Evolutionary conservation across 2,329 filamentous ascomycete species (phyloP).

Genomic region (Bipolaris bicolor): DNA sequence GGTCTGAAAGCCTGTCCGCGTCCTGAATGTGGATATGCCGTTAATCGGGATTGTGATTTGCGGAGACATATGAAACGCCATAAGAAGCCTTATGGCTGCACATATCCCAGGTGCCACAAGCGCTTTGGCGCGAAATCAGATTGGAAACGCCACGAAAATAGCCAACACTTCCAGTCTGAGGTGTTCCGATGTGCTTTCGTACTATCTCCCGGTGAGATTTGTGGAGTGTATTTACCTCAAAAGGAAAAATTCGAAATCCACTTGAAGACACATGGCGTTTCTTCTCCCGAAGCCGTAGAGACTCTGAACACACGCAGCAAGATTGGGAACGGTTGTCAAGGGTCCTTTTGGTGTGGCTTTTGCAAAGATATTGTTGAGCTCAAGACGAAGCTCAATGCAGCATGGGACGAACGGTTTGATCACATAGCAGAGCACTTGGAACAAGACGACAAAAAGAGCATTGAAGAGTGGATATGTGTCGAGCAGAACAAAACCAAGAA

Average conservation of each 20-base stretch:
- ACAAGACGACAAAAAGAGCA: slow-evolving; percentile 58
- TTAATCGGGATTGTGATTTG: slow-evolving; percentile 50
- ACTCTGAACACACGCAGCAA: slow-evolving; percentile 60
- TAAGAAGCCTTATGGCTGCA: slow-evolving; percentile 81
- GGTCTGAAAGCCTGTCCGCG: slow-evolving; percentile 25
- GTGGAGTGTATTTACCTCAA: slow-evolving; percentile 65
- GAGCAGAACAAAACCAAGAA: slow-evolving; percentile 48
- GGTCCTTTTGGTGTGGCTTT: slow-evolving; percentile 87
- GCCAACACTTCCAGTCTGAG: slow-evolving; percentile 74
- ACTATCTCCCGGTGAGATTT: slow-evolving; percentile 43
- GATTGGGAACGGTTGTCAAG: slow-evolving; percentile 68
- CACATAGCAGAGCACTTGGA: slow-evolving; percentile 79
- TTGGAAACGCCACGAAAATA: slow-evolving; percentile 89
- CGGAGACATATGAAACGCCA: slow-evolving; percentile 84
- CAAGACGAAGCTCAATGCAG: slow-evolving; percentile 57
- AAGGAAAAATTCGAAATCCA: slow-evolving; percentile 67
- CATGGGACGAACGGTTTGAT: slow-evolving; percentile 67
- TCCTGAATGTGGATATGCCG: slow-evolving; percentile 23
- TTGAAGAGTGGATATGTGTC: slow-evolving; percentile 62
- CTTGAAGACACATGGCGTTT: slow-evolving; percentile 58
- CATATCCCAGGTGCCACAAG: slow-evolving; percentile 71
- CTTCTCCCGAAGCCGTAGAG: slow-evolving; percentile 32
- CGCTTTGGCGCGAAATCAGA: slow-evolving; percentile 91
- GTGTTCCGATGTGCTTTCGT: slow-evolving; percentile 70
- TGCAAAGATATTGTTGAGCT: slow-evolving; percentile 66